phyloP scores from a whole-genome alignment of 345 rosid genomes.

The Cardamine resedifolia region DNA sequence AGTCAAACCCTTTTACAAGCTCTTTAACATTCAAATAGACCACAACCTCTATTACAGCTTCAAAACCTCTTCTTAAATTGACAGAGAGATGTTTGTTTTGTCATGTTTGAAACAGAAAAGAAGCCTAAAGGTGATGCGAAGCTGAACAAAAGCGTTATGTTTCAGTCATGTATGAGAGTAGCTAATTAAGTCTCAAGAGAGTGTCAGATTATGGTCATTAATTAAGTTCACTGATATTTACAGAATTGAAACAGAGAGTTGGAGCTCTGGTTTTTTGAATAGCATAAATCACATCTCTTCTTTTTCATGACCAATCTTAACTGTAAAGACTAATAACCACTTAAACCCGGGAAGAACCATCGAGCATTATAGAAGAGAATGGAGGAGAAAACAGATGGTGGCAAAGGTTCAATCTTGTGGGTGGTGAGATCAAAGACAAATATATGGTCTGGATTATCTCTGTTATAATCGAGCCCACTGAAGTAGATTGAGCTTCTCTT shows the following conservation, averaged over 20 bases:
- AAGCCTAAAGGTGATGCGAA: constrained; percentile 51
- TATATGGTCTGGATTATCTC: not conserved
- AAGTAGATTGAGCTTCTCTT: constrained; percentile 17
- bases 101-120: constrained; percentile 58
- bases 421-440: not conserved
- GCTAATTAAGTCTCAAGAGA: not conserved
- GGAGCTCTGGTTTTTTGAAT: not conserved
- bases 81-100: constrained; percentile 16
- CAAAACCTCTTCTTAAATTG: not conserved
- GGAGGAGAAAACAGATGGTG: not conserved
- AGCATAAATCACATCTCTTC: not conserved
- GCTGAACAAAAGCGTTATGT: constrained; percentile 77
- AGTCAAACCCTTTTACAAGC: not conserved
- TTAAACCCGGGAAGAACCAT: not conserved
- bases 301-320: too few species aligned
- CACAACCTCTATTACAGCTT: not conserved
- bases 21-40: constrained; percentile 7
- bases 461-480: not conserved
- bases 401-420: not conserved
- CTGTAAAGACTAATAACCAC: not conserved
- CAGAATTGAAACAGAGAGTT: not conserved
- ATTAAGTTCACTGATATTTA: too few species aligned
- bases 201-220: not conserved
- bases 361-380: not conserved
- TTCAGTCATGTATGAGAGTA: constrained; percentile 58